Percentiles rank a stretch among this genome's conserved stretches.
Evolutionary conservation across 2,329 filamentous ascomycete genomes (phyloP).

Genomic region (Colletotrichum sp.): DNA sequence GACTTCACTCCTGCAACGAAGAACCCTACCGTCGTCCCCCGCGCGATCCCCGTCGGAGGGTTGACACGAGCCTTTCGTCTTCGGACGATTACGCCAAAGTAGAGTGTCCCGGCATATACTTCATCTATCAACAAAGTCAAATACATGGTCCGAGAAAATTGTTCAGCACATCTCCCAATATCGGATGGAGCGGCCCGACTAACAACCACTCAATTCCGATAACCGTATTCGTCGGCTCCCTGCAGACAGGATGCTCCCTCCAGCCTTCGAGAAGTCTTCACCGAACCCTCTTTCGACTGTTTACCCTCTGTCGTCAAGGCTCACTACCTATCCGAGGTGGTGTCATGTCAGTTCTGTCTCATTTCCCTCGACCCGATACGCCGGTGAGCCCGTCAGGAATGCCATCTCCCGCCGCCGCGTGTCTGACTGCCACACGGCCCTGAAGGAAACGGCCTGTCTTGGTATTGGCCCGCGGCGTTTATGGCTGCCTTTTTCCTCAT

Average conservation of each 20-base stretch:
- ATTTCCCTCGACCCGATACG: not conserved
- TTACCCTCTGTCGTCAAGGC: not conserved
- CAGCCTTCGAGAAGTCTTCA: constrained; percentile 4
- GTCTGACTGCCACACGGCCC: constrained; percentile 1
- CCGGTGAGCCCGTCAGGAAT: not conserved
- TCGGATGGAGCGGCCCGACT: constrained; percentile 9
- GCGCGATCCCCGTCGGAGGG: not conserved
- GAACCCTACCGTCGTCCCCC: constrained; percentile 1
- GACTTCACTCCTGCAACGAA: not conserved
- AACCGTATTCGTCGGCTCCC: not conserved
- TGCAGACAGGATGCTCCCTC: constrained; percentile 1
- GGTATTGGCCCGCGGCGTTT: not conserved
- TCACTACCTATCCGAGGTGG: not conserved
- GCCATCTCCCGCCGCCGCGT: not conserved
- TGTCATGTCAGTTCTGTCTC: constrained; percentile 1
- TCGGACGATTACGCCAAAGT: not conserved
- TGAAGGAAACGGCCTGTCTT: not conserved
- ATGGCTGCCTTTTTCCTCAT: not conserved
- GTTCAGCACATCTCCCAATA: not conserved
- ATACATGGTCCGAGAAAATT: not conserved
- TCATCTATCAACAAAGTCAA: not conserved
- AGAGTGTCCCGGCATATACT: not conserved
- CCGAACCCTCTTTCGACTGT: not conserved
- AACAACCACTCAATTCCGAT: not conserved
- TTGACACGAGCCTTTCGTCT: not conserved